Base-by-base conservation (phyloP, 1,284 basidiomycete genomes). In the Phellopilus nigrolimitatus region DNA sequence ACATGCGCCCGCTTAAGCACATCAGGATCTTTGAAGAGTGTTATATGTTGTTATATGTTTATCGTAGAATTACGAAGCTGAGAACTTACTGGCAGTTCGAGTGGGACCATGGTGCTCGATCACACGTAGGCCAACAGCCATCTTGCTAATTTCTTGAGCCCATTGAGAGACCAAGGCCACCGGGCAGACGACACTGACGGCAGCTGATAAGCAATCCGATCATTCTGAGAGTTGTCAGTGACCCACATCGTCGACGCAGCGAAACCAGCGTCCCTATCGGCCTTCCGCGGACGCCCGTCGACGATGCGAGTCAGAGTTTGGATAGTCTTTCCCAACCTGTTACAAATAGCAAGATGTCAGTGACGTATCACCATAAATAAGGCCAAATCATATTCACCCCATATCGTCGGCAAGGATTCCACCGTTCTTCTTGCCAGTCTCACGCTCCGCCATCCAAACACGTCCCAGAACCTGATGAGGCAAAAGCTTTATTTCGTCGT, bases 401-500 rank as follows among this genome's bases (percentile, higher is more conserved):
- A 92, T 93, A 64, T 95, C 92, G 63, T 95, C 93, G 0, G 94
- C 93, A 8, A 97, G 71, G 60, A 97, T 95, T 0, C 95, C 94
- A 1, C 94, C 94, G 24, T 66, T 73, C 59, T 84, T 82, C 66
- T 89, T 89, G 25, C 82, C 84, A 4, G 74, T 70, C 66, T 97
- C 95, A 15, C 94, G 76, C 28, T 86, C 80, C 27, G 74, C 75
- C 91, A 98, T 95, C 93, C 94, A 98, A 28, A 71, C 70, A 1
- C 91, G 78, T 17, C 91, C 91, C 46, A 86, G 70, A 10, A 95
- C 75, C 62, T 98, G 94, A 68, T 97, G 94, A 1, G 91, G 88
- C 59, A 95, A 73, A 22, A 97, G 72, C 39, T 63, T 72, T 34
- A 95, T 76, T 12, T 75, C 76, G 12, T 84, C 77, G 7, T 72